Conservation (phyloP, 2,329 filamentous ascomycete species). For the Venturia nashicola region DNA sequence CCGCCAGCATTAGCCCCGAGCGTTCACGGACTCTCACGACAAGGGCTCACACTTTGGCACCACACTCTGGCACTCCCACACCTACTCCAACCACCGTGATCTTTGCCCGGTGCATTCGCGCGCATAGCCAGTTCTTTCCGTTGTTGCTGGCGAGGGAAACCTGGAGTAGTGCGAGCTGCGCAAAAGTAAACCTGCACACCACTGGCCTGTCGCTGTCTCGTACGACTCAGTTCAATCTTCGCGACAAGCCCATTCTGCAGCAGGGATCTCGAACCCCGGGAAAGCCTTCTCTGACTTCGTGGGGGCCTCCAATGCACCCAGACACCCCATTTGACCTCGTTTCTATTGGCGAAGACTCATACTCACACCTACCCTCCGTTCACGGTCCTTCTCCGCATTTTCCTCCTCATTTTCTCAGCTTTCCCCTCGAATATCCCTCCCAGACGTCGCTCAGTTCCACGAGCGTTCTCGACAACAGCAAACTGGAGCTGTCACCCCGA, state of each 20-base stretch:
- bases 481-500: constrained; percentile 37
- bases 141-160: neutral
- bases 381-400: constrained; percentile 13
- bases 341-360: constrained; percentile 15
- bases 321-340: constrained; percentile 18
- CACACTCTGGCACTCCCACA: neutral
- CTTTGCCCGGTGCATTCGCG: neutral
- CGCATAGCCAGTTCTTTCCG: neutral
- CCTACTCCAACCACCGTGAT: neutral
- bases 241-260: neutral
- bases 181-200: neutral
- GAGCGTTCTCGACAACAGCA: constrained; percentile 31
- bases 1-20: neutral
- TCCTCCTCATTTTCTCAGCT: constrained; percentile 20
- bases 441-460: constrained; percentile 28
- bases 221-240: neutral
- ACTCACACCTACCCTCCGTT: neutral
- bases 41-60: neutral
- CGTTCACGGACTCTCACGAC: neutral
- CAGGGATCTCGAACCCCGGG: neutral
- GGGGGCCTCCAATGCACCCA: constrained; percentile 11
- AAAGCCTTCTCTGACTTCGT: neutral
- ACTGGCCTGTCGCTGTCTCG: neutral
- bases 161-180: neutral
- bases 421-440: constrained; percentile 21